phyloP scores from a whole-genome alignment of 352 stramenopile genomes.

The Phytophthora boehmeriae region DNA sequence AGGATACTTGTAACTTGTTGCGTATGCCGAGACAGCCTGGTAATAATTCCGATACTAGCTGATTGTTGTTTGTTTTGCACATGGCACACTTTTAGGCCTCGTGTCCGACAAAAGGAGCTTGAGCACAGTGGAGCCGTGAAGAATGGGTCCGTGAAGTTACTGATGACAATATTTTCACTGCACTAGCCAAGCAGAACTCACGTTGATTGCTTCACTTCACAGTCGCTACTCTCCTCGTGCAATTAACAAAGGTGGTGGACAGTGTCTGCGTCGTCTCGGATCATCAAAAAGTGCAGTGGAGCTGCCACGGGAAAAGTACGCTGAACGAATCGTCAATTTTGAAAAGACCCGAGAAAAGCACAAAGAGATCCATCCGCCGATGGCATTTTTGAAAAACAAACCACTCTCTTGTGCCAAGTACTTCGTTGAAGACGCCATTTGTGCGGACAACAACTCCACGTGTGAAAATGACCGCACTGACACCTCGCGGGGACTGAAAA shows the following conservation, averaged over 20 bases:
- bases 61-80: background rate
- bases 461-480: slow-evolving; percentile 10
- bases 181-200: background rate
- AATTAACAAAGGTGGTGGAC: slow-evolving; percentile 61
- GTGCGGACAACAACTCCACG: slow-evolving; percentile 19
- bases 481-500: slow-evolving; percentile 2
- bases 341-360: slow-evolving; percentile 62
- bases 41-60: background rate
- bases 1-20: slow-evolving; percentile 51
- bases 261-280: slow-evolving; percentile 41
- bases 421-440: slow-evolving; percentile 59
- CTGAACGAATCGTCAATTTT: slow-evolving; percentile 53
- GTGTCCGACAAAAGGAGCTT: slow-evolving; percentile 47
- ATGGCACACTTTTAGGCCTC: slow-evolving; percentile 32
- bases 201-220: background rate
- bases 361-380: slow-evolving; percentile 74
- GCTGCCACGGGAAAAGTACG: slow-evolving; percentile 48
- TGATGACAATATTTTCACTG: background rate
- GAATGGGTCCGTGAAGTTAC: slow-evolving; percentile 36
- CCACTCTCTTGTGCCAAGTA: slow-evolving; percentile 63
- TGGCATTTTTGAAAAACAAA: slow-evolving; percentile 62
- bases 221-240: slow-evolving; percentile 56
- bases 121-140: slow-evolving; percentile 49
- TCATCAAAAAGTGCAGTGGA: slow-evolving; percentile 16
- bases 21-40: background rate